Evolutionary conservation across 345 rosid species (phyloP).

Genomic region (Eucalyptus leucophloia): DNA sequence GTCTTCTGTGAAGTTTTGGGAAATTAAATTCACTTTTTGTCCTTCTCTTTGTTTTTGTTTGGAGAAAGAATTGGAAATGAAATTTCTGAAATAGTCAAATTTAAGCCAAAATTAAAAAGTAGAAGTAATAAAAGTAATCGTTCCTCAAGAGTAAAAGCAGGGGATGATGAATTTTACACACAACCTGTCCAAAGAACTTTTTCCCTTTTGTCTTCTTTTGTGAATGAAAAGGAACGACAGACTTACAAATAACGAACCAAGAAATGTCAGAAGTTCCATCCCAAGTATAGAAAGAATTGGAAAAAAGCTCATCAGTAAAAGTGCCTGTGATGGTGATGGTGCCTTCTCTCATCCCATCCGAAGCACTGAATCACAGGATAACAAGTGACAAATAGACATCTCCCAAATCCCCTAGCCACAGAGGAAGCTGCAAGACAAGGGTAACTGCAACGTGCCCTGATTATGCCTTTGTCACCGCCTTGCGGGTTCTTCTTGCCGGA

Average conservation of each 20-base stretch:
- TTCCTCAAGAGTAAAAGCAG: neutral
- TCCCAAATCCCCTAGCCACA: constrained; percentile 27
- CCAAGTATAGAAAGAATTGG: neutral
- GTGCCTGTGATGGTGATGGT: constrained; percentile 37
- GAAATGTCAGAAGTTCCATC: neutral
- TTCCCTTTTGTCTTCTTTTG: neutral
- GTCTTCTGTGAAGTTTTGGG: neutral
- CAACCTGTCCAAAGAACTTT: neutral
- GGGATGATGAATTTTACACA: neutral
- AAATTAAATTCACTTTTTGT: neutral
- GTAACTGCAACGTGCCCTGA: neutral
- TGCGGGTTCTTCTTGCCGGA: neutral
- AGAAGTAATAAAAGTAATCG: neutral
- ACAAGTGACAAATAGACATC: constrained; percentile 39
- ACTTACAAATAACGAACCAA: neutral
- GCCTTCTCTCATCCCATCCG: constrained; percentile 41
- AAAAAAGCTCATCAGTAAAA: constrained; percentile 11
- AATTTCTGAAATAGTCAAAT: neutral
- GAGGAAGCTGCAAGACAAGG: constrained; percentile 12
- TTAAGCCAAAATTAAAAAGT: neutral
- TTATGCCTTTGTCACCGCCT: neutral
- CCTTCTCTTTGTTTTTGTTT: neutral
- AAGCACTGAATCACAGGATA: constrained; percentile 43
- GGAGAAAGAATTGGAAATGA: neutral
- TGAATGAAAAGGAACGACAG: neutral